A percentile compares a stretch with the other conserved stretches of the same genome.
Conservation (phyloP, 2,329 filamentous ascomycete genomes). For the Orbilia blumenaviensis region DNA sequence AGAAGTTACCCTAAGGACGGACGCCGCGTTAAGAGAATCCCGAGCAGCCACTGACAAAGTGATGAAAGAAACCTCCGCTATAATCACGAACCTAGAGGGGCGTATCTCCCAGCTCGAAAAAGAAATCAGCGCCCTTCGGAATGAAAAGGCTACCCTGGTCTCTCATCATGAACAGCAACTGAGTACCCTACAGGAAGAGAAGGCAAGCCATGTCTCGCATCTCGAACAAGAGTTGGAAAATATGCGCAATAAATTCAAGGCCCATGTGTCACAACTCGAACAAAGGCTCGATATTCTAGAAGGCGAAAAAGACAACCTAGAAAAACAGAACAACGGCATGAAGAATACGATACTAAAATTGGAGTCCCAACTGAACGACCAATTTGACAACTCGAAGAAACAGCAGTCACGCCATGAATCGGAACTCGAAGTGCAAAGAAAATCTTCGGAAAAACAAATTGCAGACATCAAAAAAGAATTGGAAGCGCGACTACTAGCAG, state of each 20-base stretch:
- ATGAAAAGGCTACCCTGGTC: neutral
- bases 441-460: slow-evolving; percentile 60
- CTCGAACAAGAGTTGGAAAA: slow-evolving; percentile 58
- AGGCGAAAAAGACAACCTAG: slow-evolving; percentile 66
- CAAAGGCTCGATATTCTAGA: slow-evolving; percentile 64
- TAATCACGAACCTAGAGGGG: slow-evolving; percentile 21
- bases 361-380: slow-evolving; percentile 59
- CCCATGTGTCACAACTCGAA: slow-evolving; percentile 45
- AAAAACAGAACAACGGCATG: slow-evolving; percentile 34
- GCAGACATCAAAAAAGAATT: slow-evolving; percentile 61
- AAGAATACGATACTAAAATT: slow-evolving; percentile 59
- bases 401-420: slow-evolving; percentile 56
- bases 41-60: slow-evolving; percentile 26
- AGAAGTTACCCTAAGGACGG: slow-evolving; percentile 48
- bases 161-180: slow-evolving; percentile 62
- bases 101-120: slow-evolving; percentile 29
- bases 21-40: slow-evolving; percentile 35
- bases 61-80: slow-evolving; percentile 36
- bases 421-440: slow-evolving; percentile 57
- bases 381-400: slow-evolving; percentile 64
- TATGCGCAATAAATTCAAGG: slow-evolving; percentile 70
- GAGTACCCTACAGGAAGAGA: slow-evolving; percentile 67
- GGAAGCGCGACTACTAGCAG: slow-evolving; percentile 62
- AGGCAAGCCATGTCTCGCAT: slow-evolving; percentile 49
- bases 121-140: slow-evolving; percentile 9